phyloP scores from a whole-genome alignment of 345 rosid species.

The Rhodomyrtus tomentosa region DNA sequence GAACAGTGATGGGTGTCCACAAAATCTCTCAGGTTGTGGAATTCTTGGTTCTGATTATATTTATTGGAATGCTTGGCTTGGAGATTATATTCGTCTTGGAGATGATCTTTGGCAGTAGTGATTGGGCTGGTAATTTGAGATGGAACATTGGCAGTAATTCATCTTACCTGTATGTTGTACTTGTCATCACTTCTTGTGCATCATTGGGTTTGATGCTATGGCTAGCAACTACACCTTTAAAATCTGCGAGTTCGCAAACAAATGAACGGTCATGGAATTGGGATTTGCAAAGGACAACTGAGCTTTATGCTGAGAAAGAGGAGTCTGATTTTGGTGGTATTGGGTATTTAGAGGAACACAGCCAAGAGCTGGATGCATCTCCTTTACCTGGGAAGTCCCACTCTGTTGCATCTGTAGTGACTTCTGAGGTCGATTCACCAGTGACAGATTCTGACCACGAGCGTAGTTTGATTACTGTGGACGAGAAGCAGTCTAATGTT shows the following conservation, averaged over 20 bases:
- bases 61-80: conserved; percentile 67
- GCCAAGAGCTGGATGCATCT: conserved; percentile 18
- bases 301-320: conserved; percentile 22
- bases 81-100: conserved; percentile 72
- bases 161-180: conserved; percentile 38
- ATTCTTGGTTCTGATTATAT: conserved; percentile 43
- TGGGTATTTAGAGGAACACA: conserved; percentile 14
- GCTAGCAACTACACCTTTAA: conserved; percentile 83
- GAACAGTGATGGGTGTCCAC: conserved; percentile 69
- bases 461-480: conserved; percentile 20
- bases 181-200: conserved; percentile 51
- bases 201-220: conserved; percentile 80
- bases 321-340: conserved; percentile 25
- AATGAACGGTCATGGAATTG: conserved; percentile 48
- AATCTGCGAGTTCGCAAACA: conserved; percentile 45
- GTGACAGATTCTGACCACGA: conserved; percentile 51
- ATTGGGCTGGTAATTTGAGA: conserved; percentile 79
- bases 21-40: conserved; percentile 74
- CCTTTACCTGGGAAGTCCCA: conserved; percentile 14
- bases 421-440: conserved; percentile 40
- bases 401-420: conserved; percentile 24
- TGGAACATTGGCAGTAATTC: conserved; percentile 49
- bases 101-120: conserved; percentile 84
- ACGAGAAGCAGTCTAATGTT: conserved; percentile 24
- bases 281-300: conserved; percentile 29